These are phyloP conservation scores for Ochromonadaceae sp. DNA, from an alignment of 352 stramenopile genomes.

Conservation along the genomic window DNA sequence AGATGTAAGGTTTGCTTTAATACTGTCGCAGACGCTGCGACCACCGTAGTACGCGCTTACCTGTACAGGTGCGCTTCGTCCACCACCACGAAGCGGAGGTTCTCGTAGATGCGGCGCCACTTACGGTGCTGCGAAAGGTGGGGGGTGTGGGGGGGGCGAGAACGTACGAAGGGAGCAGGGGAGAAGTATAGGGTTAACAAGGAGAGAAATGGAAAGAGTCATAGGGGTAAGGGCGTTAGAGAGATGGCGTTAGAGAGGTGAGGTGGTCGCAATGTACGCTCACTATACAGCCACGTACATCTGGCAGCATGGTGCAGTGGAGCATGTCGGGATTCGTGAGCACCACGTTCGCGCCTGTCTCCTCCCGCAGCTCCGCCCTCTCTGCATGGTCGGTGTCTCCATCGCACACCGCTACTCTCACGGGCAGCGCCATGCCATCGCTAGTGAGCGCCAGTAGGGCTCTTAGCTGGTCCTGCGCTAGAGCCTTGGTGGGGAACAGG, in stretches of 20 bases:
- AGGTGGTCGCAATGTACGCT: too few species aligned
- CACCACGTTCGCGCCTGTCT: conserved; percentile 74
- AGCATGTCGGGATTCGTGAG: conserved; percentile 98
- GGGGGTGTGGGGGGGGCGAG: too few species aligned
- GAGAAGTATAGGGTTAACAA: too few species aligned
- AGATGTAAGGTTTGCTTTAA: neutral
- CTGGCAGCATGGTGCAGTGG: conserved; percentile 81
- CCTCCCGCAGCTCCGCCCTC: conserved; percentile 53
- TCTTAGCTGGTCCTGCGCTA: conserved; percentile 91
- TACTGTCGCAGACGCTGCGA: neutral
- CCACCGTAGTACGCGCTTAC: neutral
- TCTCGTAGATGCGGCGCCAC: conserved; percentile 67
- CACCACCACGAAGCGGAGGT: conserved; percentile 66
- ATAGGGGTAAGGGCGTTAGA: too few species aligned
- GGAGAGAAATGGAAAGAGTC: too few species aligned
- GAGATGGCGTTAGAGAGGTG: too few species aligned
- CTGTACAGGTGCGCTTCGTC: conserved; percentile 44
- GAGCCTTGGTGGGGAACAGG: conserved; percentile 90
- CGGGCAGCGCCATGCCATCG: neutral
- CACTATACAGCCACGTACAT: too few species aligned
- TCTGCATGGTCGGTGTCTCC: conserved; percentile 78
- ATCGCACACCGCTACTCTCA: conserved; percentile 39
- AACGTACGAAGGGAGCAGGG: too few species aligned
- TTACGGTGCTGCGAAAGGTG: conserved; percentile 42
- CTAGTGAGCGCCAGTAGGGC: neutral